Base-by-base conservation (phyloP, 805 yeast genomes). In the Lipomyces yamadae region DNA sequence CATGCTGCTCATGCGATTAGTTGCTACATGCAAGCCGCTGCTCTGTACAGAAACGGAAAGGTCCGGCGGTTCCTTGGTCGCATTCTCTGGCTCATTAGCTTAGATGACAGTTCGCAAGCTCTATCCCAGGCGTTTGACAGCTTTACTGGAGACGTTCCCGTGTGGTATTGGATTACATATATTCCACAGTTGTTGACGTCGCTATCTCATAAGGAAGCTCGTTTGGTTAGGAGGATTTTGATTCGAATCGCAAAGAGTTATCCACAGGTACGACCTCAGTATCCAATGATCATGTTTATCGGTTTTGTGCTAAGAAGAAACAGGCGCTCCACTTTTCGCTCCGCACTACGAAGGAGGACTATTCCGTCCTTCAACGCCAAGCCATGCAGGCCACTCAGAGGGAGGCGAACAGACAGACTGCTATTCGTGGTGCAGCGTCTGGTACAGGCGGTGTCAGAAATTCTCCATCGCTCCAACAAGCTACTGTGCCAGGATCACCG, bases 131-230 rank as follows among this genome's bases (percentile, higher is more conserved):
- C 98, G 0, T 94, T 94, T 78, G 97, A 92, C 64, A 87, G 90
- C 60, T 95, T 91, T 77, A 86, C 93, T 69, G 98, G 98, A 29
- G 99, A 96, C 70, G 92, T 92, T 54, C 99, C 99, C 3, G 97
- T 94, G 1, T 95, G 99, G 99, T 94, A 94, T 77, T 95, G 98
- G 98, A 92, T 95, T 56, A 92, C 98, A 0, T 95, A 90, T 74
- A 92, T 95, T 72, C 99, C 99, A 2, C 99, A 96, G 78, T 81
- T 95, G 67, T 81, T 95, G 72, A 89, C 97, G 0, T 88, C 97
- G 0, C 81, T 95, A 67, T 91, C 98, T 0, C 97, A 92, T 72
- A 89, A 87, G 72, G 98, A 95, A 76, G 98, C 98, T 0, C 84
- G 86, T 64, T 82, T 92, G 77, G 97, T 94, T 1, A 88, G 97